Conservation (phyloP, 169 alveolate species). For the Eimeria sp. region DNA sequence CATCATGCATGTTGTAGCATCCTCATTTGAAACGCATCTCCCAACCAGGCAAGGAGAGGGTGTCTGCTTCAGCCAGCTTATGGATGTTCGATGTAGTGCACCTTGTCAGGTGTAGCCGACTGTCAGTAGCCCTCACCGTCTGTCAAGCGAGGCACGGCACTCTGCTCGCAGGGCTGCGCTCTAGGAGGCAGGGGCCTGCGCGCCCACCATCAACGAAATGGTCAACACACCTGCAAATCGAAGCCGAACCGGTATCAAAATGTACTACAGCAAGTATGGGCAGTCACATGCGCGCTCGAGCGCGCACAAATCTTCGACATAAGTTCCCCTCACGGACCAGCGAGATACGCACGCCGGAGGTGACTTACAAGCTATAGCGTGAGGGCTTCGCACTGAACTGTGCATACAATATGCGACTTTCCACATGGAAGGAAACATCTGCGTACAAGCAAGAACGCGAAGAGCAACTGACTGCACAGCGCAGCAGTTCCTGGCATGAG, state of each 20-base stretch:
- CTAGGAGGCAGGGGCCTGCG: not conserved
- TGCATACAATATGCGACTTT: not conserved
- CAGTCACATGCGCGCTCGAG: not conserved
- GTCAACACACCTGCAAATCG: not conserved
- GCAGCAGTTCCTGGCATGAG: not conserved
- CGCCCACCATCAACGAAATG: not conserved
- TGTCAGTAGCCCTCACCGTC: not conserved
- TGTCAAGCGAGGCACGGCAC: not conserved
- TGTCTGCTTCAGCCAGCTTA: not conserved
- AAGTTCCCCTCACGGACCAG: not conserved
- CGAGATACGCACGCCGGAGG: not conserved
- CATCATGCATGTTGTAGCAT: not conserved
- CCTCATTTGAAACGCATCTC: not conserved
- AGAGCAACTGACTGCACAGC: not conserved
- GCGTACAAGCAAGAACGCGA: not conserved
- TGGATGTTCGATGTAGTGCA: not conserved
- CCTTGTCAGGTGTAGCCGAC: not conserved
- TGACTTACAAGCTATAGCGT: not conserved
- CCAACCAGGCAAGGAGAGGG: not conserved
- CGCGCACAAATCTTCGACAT: not conserved
- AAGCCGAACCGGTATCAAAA: not conserved
- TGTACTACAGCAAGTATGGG: not conserved
- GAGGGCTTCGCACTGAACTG: not conserved
- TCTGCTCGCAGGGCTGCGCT: not conserved
- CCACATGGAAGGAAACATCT: not conserved